Percentiles rank a stretch among this genome's conserved stretches.
These are phyloP conservation scores for Calonectria honghensis DNA, from an alignment of 2,329 filamentous ascomycete genomes.

Conservation along the genomic window DNA sequence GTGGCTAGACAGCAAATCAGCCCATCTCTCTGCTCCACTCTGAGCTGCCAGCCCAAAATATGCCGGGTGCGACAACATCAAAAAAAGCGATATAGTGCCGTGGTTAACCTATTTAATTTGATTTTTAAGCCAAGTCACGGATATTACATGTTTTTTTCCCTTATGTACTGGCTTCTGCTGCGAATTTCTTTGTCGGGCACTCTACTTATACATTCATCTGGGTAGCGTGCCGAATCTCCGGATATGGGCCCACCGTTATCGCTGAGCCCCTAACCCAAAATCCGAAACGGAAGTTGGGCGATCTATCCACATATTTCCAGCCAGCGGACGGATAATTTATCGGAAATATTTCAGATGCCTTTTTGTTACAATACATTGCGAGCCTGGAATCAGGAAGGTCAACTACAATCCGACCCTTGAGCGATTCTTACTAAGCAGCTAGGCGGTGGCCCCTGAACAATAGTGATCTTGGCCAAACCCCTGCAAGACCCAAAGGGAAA, in stretches of 20 bases:
- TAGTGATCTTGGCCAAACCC: no score
- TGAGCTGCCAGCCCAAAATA: not conserved
- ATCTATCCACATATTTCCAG: not conserved
- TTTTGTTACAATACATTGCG: not conserved
- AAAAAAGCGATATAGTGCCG: not conserved
- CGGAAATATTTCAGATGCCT: not conserved
- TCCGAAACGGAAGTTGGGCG: not conserved
- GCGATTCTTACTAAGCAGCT: no score
- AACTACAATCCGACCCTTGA: no score
- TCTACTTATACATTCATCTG: not conserved
- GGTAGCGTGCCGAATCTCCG: not conserved
- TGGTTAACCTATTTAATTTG: not conserved
- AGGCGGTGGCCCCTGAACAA: not conserved
- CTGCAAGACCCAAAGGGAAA: no score
- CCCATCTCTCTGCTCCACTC: not conserved
- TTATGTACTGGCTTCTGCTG: not conserved
- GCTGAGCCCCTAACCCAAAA: not conserved
- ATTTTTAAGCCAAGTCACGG: not conserved
- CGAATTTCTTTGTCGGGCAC: not conserved
- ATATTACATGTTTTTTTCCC: accelerated
- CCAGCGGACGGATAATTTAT: not conserved
- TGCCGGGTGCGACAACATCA: not conserved
- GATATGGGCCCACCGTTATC: conserved; percentile 20
- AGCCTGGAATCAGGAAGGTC: not conserved
- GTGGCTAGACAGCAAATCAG: not conserved